These are phyloP conservation scores for Suillus subluteus DNA, from an alignment of 768 basidiomycete genomes.

Conservation along the genomic window DNA sequence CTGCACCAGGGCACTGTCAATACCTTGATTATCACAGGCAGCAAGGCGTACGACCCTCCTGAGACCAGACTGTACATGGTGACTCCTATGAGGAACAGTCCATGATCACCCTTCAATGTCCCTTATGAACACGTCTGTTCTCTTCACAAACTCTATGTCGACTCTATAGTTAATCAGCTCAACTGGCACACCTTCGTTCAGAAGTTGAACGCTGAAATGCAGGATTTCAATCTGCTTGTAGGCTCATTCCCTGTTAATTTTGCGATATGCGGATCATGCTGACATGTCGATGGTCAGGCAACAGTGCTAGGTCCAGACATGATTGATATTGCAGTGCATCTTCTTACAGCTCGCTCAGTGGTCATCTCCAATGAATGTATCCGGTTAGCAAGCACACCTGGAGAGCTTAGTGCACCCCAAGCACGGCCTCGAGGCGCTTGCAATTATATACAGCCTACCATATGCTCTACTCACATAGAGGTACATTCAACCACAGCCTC, in stretches of 20 bases:
- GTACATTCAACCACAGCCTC: constrained; percentile 34
- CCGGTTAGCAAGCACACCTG: constrained; percentile 5
- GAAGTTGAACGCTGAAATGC: constrained; percentile 28
- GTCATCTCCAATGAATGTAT: not conserved
- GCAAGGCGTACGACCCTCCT: constrained; percentile 44
- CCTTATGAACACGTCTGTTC: constrained; percentile 27
- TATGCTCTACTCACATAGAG: constrained; percentile 55
- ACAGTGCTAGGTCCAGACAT: constrained; percentile 39
- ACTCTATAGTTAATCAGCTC: constrained; percentile 14
- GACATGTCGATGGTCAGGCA: constrained; percentile 17
- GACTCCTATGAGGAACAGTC: constrained; percentile 16
- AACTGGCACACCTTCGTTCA: constrained; percentile 28
- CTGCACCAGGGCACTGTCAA: constrained; percentile 28
- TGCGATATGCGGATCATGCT: not conserved
- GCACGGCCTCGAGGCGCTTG: constrained; percentile 45
- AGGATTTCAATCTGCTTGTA: constrained; percentile 28
- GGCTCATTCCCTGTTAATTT: constrained; percentile 5
- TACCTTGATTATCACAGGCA: constrained; percentile 53
- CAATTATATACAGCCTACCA: constrained; percentile 51
- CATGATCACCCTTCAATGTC: constrained; percentile 25
- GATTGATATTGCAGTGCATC: constrained; percentile 42
- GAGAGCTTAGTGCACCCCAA: constrained; percentile 20
- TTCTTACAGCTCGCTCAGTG: not conserved
- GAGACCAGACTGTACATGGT: constrained; percentile 43
- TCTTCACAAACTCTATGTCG: constrained; percentile 29